Percentiles rank a stretch among this genome's conserved stretches.
Evolutionary conservation across 495 filamentous ascomycete genomes (phyloP).

Genomic region (Aspergillus cavernicola): DNA sequence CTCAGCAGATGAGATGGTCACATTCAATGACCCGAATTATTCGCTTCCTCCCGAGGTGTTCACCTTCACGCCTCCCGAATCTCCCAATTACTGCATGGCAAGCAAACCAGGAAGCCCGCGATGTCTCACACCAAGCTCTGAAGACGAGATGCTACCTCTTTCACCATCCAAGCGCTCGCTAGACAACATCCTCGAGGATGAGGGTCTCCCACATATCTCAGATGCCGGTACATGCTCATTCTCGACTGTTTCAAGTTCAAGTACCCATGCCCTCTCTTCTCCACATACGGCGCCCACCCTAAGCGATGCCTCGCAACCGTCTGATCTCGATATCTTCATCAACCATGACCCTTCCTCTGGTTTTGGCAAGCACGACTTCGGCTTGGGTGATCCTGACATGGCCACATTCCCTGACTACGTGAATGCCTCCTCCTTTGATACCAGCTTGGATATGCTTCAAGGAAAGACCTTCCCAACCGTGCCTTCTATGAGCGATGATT

Average conservation of each 20-base stretch:
- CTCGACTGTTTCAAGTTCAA: slow-evolving; percentile 27
- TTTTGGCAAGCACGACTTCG: slow-evolving; percentile 30
- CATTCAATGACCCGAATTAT: slow-evolving; percentile 41
- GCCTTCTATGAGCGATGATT: slow-evolving; percentile 30
- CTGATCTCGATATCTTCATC: slow-evolving; percentile 48
- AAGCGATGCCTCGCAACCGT: slow-evolving; percentile 35
- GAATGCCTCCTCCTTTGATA: slow-evolving; percentile 29
- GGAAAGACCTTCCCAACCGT: slow-evolving; percentile 34
- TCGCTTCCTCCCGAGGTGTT: slow-evolving; percentile 39
- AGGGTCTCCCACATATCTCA: slow-evolving; percentile 24
- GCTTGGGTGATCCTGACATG: slow-evolving; percentile 27
- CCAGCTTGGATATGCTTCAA: slow-evolving; percentile 33
- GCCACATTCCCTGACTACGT: slow-evolving; percentile 33
- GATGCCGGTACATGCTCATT: slow-evolving; percentile 32
- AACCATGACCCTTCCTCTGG: slow-evolving; percentile 34
- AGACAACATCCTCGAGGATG: slow-evolving; percentile 24
- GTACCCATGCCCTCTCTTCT: slow-evolving; percentile 34
- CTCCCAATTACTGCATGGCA: slow-evolving; percentile 38
- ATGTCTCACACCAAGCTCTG: slow-evolving; percentile 42
- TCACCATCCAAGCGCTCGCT: slow-evolving; percentile 26
- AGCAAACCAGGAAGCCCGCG: slow-evolving; percentile 45
- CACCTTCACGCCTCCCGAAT: slow-evolving; percentile 48
- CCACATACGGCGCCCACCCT: slow-evolving; percentile 40
- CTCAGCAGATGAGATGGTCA: slow-evolving; percentile 31
- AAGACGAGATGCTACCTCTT: slow-evolving; percentile 38